Base-by-base conservation (phyloP, 2,329 filamentous ascomycete species). In the Diplodia seriata region DNA sequence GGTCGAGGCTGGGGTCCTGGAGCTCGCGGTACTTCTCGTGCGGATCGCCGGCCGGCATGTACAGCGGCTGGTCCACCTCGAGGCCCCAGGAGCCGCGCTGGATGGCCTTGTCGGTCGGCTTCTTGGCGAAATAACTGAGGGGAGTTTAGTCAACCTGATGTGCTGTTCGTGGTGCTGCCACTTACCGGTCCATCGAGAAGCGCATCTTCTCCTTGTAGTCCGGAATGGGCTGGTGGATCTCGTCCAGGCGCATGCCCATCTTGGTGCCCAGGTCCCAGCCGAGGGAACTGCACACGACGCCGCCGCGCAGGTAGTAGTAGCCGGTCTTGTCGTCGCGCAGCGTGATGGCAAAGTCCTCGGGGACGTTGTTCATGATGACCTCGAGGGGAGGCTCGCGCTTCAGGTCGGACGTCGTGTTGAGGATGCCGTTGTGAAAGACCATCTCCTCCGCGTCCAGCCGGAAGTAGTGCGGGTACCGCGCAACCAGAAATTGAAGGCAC, bases 131-230 rank as follows among this genome's bases (percentile, higher is more conserved):
- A 78, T 88, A 95, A n/a, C 91, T 91, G 65, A 15, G 14, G 29
- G 20, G 49, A 18, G 14, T 5, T 7, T 57, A 11, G 23, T 33
- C 23, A 47, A 12, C 18, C 11, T 33, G 38, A 6, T 47, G 7
- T 9, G 18, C 43, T 47, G 7, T 47, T 4, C 14, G 4, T 23
- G 31, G 6, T 8, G 14, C 18, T 9, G 8, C 40, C 3, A 15
- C 85, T 62, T 79, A 92, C 86, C 91, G 85, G 74, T 96, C 92
- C 90, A 97, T 94, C 50, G 90, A 93, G 70, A 93, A 91, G 47
- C 90, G 86, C 90, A 96, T 93, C 81, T 94, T 96, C 76, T 92
- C 90, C 71, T 91, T 91, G 77, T 94, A 96, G 73, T 95, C 91
- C 0, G 93, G 92, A 26, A 97, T 90, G 0, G 86, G 84, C 1